Evolutionary conservation across 768 basidiomycete species (phyloP), one percentile per base, ranked within the genome.

Genomic region (Boletus barrowsii): DNA sequence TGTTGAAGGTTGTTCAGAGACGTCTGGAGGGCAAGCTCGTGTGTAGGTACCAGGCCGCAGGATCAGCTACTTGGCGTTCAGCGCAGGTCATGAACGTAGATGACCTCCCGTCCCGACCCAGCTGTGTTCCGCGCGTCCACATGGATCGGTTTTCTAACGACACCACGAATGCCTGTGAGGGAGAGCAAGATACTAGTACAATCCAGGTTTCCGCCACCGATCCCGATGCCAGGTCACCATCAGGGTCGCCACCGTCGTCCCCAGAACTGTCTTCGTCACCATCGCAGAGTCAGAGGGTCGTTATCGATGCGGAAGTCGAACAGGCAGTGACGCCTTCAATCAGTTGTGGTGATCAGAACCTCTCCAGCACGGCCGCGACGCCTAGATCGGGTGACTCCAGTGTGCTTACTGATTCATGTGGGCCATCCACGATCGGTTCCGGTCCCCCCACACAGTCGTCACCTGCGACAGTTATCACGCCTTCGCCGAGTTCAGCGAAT

Each of bases 201-300:
- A 10, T 35, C 33, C 35, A 22, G 26, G 20, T 36, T 20, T 10
- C 46, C 10, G 13, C 32, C 32, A 11, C 9, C 41, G 4, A 41
- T 32, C 1, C n/a, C 0, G 17, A 13, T 10, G 20, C 18, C 7
- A 5, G 5, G 5, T 9, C 3, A 15, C 3, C 13, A 26, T 5
- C 4, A 44, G 1, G 39, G 29, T 42, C 49, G 0, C 30, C 42
- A 2, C 35, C 39, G 2, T 3, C 29, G 3, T 47, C 43, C 10
- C 40, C 62, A 10, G 26, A 43, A n/a, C 32, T 53, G 9, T 46
- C 49, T 17, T 57, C 49, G 0, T 54, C 42, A 36, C 58, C 41
- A 5, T 64, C 58, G 0, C 63, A 43, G 26, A 53, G 32, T 9
- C 45, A 41, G 58, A 45, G 33, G 1, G 33, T 50, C 3, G 41